phyloP scores from a whole-genome alignment of 306 rosid genomes.

The Cicer cuneatum region DNA sequence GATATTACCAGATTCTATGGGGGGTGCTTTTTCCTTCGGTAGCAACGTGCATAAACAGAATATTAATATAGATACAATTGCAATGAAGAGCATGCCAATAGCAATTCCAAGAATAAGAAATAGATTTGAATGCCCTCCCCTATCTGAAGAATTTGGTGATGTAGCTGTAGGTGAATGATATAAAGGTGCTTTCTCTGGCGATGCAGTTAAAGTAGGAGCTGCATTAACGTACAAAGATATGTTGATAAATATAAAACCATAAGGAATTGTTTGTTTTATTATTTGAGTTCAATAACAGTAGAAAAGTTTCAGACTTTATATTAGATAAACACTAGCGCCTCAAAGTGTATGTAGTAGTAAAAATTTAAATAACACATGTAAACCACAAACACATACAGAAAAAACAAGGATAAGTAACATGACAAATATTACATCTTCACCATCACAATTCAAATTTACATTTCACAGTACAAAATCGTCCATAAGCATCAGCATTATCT shows the following conservation, averaged over 20 bases:
- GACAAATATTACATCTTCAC: neutral
- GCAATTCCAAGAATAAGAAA: constrained; percentile 73
- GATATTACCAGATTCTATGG: constrained; percentile 67
- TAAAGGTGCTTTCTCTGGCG: constrained; percentile 64
- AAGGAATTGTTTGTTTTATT: constrained; percentile 10
- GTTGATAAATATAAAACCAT: constrained; percentile 43
- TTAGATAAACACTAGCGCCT: constrained; percentile 1
- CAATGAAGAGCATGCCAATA: constrained; percentile 70
- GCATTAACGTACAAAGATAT: constrained; percentile 41
- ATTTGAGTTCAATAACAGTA: constrained; percentile 15
- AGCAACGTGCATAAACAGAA: constrained; percentile 63
- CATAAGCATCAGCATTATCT: constrained; percentile 13
- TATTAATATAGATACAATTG: constrained; percentile 60
- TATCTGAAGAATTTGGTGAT: constrained; percentile 53
- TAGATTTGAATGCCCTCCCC: constrained; percentile 69
- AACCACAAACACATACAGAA: constrained; percentile 20
- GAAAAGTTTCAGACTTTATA: neutral
- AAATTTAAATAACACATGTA: constrained; percentile 25
- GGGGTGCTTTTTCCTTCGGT: constrained; percentile 59
- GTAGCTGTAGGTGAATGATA: constrained; percentile 54
- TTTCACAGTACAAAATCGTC: neutral
- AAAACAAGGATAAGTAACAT: neutral
- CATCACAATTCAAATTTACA: constrained; percentile 17
- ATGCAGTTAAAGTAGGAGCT: constrained; percentile 72
- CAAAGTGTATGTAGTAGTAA: constrained; percentile 2